A percentile compares a stretch with the other conserved stretches of the same genome.
phyloP scores from a whole-genome alignment of 75 land plant species.

The Pinus albicaulis region DNA sequence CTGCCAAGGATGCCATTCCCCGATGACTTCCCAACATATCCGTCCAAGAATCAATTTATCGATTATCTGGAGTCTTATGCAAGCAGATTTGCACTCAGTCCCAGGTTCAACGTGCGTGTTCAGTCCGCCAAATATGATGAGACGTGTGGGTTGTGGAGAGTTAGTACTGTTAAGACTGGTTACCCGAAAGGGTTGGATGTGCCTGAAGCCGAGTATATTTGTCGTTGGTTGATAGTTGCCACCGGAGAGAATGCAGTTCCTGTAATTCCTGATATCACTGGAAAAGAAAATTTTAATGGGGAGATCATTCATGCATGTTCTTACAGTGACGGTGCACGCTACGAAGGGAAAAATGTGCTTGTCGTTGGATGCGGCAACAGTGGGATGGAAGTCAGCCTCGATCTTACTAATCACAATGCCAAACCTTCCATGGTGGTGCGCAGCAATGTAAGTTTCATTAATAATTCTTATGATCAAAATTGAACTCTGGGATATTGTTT shows the following conservation, averaged over 20 bases:
- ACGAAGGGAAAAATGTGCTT: conserved; percentile 46
- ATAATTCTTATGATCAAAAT: not conserved
- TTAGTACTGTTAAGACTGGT: conserved; percentile 17
- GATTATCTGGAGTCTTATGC: conserved; percentile 66
- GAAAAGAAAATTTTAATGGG: conserved; percentile 42
- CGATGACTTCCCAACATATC: conserved; percentile 24
- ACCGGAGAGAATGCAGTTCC: conserved; percentile 89
- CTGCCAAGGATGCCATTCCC: conserved; percentile 41
- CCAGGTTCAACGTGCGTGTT: conserved; percentile 60
- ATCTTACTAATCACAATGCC: conserved; percentile 61
- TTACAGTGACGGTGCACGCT: conserved; percentile 61
- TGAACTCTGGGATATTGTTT: not conserved
- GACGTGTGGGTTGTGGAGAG: conserved; percentile 48
- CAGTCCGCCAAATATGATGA: conserved; percentile 53
- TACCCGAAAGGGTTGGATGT: not conserved
- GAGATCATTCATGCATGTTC: conserved; percentile 49
- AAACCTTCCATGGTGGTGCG: conserved; percentile 66
- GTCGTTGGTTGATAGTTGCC: conserved; percentile 80
- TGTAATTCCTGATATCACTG: conserved; percentile 51
- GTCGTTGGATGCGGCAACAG: conserved; percentile 85
- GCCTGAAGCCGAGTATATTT: conserved; percentile 36
- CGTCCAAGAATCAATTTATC: conserved; percentile 56
- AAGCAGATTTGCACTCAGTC: conserved; percentile 38
- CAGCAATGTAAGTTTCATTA: conserved; percentile 33
- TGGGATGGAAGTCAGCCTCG: conserved; percentile 88